Base-by-base conservation (phyloP, 169 alveolate species). In the Cryptosporidium ubiquitum region DNA sequence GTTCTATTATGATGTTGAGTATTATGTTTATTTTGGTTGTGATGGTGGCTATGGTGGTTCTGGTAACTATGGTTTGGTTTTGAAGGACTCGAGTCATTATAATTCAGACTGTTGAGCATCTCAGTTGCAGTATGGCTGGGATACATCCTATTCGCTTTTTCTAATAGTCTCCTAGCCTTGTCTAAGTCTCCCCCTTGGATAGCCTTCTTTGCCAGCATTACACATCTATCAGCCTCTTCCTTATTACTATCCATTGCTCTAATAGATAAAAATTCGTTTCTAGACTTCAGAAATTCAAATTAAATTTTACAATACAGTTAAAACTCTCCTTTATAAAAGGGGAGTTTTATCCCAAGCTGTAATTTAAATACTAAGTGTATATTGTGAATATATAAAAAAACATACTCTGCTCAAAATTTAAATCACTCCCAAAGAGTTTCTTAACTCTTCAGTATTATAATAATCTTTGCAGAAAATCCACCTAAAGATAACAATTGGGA, bases 141-240 rank as follows among this genome's bases (percentile, higher is more conserved):
- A 57, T 52, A 94, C 96, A 94, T 94, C 18, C 92, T 69, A 61
- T 93, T 85, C 33, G 96, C 95, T 66, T 93, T 89, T 66, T 60
- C 85, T 6, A 92, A 74, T 44, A 94, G 84, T 40, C 94, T 93
- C 57, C 74, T 84, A 14, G 96, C 96, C 94, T 89, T 94, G 29
- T 91, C 71, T 5, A 91, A 60, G 73, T 94, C 96, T 20, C 91
- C 93, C 35, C 69, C 64, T 14, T 52, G 85, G 52, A 94, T 68
- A 58, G 96, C 96, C 26, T 37, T 73, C 64, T 85, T 84, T n/a
- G 95, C 94, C 60, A 94, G 73, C 69, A 42, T 66, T n/a, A 86
- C 68, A 86, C 96, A 94, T 55, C 91, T 85, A 39, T 70, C 68
- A 26, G 95, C 94, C 85, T 94, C 96, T 66, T 94, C 96, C 39